These are phyloP conservation scores for Fusarium sp. DNA, from an alignment of 2,329 filamentous ascomycete genomes.

Conservation along the genomic window DNA sequence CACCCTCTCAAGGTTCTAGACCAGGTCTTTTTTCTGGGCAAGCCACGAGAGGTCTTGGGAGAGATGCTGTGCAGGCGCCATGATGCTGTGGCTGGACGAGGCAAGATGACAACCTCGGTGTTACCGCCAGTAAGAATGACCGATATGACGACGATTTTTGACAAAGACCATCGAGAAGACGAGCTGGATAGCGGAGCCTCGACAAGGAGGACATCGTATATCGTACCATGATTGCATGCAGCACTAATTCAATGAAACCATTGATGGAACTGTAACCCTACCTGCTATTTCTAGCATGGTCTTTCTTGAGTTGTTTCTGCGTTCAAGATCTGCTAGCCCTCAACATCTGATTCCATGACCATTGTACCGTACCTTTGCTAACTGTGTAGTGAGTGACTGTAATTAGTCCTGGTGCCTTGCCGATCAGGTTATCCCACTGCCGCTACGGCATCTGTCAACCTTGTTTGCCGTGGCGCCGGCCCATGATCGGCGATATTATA, in stretches of 20 bases:
- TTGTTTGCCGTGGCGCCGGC: slow-evolving; percentile 35
- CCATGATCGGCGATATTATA: slow-evolving; percentile 32
- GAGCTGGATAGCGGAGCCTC: slow-evolving; percentile 31
- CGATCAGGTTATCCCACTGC: slow-evolving; percentile 12
- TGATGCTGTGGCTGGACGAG: slow-evolving; percentile 32
- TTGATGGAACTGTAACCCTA: slow-evolving; percentile 20
- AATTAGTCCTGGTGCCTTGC: too few relatives aligned
- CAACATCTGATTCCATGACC: too few relatives aligned
- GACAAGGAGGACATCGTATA: slow-evolving; percentile 11
- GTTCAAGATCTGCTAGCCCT: too few relatives aligned
- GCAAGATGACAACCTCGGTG: slow-evolving; percentile 18
- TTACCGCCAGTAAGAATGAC: slow-evolving; percentile 21
- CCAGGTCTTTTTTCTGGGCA: slow-evolving; percentile 30
- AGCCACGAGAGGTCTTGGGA: slow-evolving; percentile 32
- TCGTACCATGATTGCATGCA: slow-evolving; percentile 31
- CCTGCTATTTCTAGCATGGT: background rate
- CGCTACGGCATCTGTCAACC: slow-evolving; percentile 31
- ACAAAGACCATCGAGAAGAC: background rate
- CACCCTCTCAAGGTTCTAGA: slow-evolving; percentile 4
- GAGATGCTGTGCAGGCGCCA: slow-evolving; percentile 16
- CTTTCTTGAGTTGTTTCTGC: background rate
- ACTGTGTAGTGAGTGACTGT: too few relatives aligned
- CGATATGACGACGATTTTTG: slow-evolving; percentile 14
- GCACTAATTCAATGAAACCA: slow-evolving; percentile 18
- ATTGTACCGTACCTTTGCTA: too few relatives aligned